Base-by-base conservation (phyloP, 768 basidiomycete species). In the Hortiboletus flavorubellus region DNA sequence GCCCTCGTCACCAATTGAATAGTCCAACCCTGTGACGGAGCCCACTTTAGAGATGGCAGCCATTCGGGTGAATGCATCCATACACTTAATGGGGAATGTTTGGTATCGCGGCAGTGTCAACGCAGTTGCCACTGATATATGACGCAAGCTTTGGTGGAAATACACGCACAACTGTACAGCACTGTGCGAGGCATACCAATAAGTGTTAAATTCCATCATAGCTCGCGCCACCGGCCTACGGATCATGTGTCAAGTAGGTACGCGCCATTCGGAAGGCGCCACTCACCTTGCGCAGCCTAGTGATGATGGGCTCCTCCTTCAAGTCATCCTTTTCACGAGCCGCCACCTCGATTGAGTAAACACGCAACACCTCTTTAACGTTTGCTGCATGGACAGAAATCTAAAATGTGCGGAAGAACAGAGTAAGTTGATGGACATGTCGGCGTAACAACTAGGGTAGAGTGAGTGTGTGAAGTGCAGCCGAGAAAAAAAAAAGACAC, bases 311-410 rank as follows among this genome's bases (percentile, higher is more conserved):
- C 47, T 88, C 91, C 79, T 95, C 89, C 61, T 85, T 86, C 56
- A 98, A 72, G 72, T 97, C 94, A 50, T 89, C 87, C 68, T 80
- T 82, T 69, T 91, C 87, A 49, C 81, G 79, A 35, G 93, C 93
- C 14, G 91, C 79, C 54, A 98, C 91, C 64, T 97, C 93, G 65
- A 97, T 87, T 49, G 91, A 91, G 75, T 80, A 94, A 55, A 75
- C 81, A 58, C 84, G 81, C 63, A 98, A 72, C 53, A 87, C 85
- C 45, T 74, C 67, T 76, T 97, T 96, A 72, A 97, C 92, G 74
- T 93, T 87, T 60, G 89, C 89, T 26, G 85, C 67, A 67, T 98
- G 94, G 4, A 98, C 93, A 55, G 94, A 96, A 66, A 96, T 89
- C 93, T 95, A 63, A 38, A 66, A 33, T 49, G 51, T 51, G 54